Evolutionary conservation across 352 stramenopile species (phyloP).

Genomic region (Phytophthora ramorum): DNA sequence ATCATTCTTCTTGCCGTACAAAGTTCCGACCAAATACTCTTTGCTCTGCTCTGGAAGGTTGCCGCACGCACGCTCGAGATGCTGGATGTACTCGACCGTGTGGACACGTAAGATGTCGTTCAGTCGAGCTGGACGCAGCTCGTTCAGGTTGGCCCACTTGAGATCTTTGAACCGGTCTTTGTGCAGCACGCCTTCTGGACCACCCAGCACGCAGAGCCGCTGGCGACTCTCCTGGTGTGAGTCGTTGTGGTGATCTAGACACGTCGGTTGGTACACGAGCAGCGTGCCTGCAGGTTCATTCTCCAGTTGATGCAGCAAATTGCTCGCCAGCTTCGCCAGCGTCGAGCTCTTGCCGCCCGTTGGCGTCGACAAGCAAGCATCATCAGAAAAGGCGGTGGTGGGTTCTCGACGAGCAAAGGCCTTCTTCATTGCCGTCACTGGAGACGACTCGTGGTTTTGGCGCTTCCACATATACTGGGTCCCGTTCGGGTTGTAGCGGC

Average conservation of each 20-base stretch:
- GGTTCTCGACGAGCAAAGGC: constrained; percentile 2
- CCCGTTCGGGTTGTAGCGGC: constrained; percentile 29
- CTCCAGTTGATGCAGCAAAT: constrained; percentile 34
- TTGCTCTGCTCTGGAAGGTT: constrained; percentile 57
- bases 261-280: constrained; percentile 74
- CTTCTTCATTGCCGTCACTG: constrained; percentile 19
- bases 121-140: constrained; percentile 56
- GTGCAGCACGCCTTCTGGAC: constrained; percentile 68
- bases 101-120: constrained; percentile 72
- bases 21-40: constrained; percentile 47
- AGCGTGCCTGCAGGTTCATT: constrained; percentile 46
- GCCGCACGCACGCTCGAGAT: constrained; percentile 52
- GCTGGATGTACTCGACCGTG: constrained; percentile 68
- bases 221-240: constrained; percentile 74
- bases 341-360: constrained; percentile 31
- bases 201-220: constrained; percentile 58
- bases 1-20: constrained; percentile 37
- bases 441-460: constrained; percentile 22
- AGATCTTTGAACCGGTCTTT: constrained; percentile 70
- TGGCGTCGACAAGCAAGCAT: constrained; percentile 16
- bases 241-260: constrained; percentile 80
- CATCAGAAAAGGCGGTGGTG: neutral
- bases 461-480: constrained; percentile 48
- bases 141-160: constrained; percentile 63
- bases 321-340: constrained; percentile 34